Conservation (phyloP, 129 eudicot genomes). For the Lactuca sativa region DNA sequence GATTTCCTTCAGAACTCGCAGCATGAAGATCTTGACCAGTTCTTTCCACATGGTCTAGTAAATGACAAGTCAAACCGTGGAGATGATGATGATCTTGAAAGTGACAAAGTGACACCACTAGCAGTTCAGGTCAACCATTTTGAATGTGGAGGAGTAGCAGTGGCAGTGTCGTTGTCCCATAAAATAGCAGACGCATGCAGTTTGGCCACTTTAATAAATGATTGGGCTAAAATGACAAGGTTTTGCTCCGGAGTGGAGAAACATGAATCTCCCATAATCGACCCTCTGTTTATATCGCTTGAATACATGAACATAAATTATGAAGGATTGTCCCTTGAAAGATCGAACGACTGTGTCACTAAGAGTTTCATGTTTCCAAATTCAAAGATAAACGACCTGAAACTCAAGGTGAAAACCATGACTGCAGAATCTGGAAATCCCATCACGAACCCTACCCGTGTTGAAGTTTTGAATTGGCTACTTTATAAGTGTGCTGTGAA, state of each 20-base stretch:
- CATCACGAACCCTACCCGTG: not conserved
- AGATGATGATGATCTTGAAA: not conserved
- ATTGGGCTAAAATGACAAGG: not conserved
- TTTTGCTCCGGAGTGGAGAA: not conserved
- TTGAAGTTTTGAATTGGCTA: not conserved
- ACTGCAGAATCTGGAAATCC: not conserved
- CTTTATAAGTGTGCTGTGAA: not conserved
- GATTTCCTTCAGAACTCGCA: not conserved
- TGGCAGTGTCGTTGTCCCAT: slow-evolving; percentile 14
- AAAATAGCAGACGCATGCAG: slow-evolving; percentile 11
- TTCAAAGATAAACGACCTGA: slow-evolving; percentile 5
- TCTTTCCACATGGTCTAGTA: not conserved
- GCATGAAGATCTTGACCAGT: slow-evolving; percentile 4
- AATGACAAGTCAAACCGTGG: not conserved
- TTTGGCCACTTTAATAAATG: not conserved
- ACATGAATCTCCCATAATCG: not conserved
- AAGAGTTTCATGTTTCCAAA: slow-evolving; percentile 10
- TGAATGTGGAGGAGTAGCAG: slow-evolving; percentile 11
- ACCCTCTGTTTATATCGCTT: not conserved
- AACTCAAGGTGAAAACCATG: slow-evolving; percentile 1
- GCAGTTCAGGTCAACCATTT: slow-evolving; percentile 14
- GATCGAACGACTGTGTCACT: not conserved
- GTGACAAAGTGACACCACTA: not conserved
- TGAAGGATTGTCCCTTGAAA: not conserved
- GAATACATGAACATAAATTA: not conserved